Evolutionary conservation across 1,284 basidiomycete genomes (phyloP), one percentile per base, ranked within the genome.

Genomic region (Boletus semigastroideus): DNA sequence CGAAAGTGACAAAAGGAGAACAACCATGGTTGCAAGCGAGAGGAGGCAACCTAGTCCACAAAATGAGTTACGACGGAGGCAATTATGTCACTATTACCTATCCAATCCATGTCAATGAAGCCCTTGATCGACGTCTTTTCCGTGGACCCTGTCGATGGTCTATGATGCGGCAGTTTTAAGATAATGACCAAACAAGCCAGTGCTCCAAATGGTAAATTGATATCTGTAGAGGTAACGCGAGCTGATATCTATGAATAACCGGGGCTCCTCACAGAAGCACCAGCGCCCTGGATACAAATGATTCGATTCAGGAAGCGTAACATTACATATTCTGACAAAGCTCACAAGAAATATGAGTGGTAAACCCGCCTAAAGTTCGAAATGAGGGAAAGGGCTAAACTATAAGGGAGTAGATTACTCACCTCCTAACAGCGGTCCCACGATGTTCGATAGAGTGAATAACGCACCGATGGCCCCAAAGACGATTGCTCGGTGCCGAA

Each of bases 361-460:
- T 59, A 42, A 58, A 48, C 1, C 44, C 46, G 17, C 53, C 57
- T 58, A 40, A 42, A 39, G 25, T 19, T 45, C 38, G 33, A 52
- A 14, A 47, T 49, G 22, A 52, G 34, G 17, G 38, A 36, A 37
- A 14, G 12, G 7, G 4, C 30, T 27, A 12, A 42, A 27, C 20
- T 38, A 38, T 28, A 42, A 30, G 40, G 22, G 20, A 6, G 10
- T 16, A 13, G 40, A 42, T 12, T 8, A 27, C 28, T 39, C 44
- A 42, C 58, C 58, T 49, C 58, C 51, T 33, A 59, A 31, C 36
- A 59, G 40, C n/a, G 58, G 58, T 25, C 58, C 58, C 17, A 60
- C 22, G 22, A 59, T 38, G 22, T 39, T 59, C 44, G 58, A 57
- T 28, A 52, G 11, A 25, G 40, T 48, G 31, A 48, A 59, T 11